Evolutionary conservation across 2,329 filamentous ascomycete genomes (phyloP).

Genomic region (Ustulina deusta): DNA sequence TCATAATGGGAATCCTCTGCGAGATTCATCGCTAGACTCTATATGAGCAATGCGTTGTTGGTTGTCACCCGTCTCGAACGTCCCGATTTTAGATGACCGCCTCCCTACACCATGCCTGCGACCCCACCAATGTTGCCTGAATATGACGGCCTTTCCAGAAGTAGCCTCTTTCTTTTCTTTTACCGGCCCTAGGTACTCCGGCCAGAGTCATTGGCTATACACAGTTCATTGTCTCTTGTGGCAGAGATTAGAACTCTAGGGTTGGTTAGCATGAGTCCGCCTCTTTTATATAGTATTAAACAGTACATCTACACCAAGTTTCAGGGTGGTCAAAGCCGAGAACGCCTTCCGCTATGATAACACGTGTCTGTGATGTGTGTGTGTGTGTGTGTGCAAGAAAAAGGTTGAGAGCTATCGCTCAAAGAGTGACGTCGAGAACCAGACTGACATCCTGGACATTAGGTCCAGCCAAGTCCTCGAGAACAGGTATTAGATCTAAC

Average conservation of each 20-base stretch:
- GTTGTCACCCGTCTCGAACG: constrained; percentile 31
- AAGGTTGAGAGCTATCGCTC: constrained; percentile 54
- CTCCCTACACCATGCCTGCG: constrained; percentile 32
- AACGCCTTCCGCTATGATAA: constrained; percentile 69
- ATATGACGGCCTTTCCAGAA: constrained; percentile 34
- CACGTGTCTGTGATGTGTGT: constrained; percentile 47
- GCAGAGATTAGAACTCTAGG: constrained; percentile 28
- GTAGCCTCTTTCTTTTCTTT: constrained; percentile 29
- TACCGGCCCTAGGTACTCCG: constrained; percentile 26
- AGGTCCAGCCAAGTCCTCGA: constrained; percentile 91
- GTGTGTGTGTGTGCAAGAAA: constrained; percentile 45
- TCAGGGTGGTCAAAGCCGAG: constrained; percentile 60
- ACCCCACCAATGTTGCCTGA: constrained; percentile 30
- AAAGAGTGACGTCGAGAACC: constrained; percentile 90
- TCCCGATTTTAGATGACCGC: constrained; percentile 31
- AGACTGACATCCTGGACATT: constrained; percentile 96
- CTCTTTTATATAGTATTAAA: constrained; percentile 63
- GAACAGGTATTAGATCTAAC: constrained; percentile 94
- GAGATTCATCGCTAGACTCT: constrained; percentile 38
- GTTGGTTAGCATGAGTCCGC: constrained; percentile 37
- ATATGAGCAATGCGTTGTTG: constrained; percentile 37
- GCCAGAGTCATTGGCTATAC: constrained; percentile 31
- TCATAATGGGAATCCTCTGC: constrained; percentile 30
- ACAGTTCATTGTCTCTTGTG: constrained; percentile 30
- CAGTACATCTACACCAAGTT: constrained; percentile 64